Evolutionary conservation across 495 filamentous ascomycete species (phyloP).

Genomic region (Xylaria flabelliformis): DNA sequence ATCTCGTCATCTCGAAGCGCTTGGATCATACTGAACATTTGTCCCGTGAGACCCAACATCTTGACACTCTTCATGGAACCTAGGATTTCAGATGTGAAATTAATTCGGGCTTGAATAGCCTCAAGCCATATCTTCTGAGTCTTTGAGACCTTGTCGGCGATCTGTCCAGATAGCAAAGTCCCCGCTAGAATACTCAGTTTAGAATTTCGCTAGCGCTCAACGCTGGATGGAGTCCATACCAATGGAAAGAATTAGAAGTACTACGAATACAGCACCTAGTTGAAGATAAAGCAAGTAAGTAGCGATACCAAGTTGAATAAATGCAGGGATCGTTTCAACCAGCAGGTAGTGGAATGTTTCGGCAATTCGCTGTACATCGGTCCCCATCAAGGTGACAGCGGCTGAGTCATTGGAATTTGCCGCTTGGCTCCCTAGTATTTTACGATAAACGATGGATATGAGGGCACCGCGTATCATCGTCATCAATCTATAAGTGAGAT

Average conservation of each 20-base stretch:
- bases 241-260: constrained; percentile 24
- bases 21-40: constrained; percentile 50
- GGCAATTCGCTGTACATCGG: constrained; percentile 37
- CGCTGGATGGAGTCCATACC: not conserved
- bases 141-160: constrained; percentile 15
- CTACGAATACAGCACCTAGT: constrained; percentile 28
- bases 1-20: constrained; percentile 60
- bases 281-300: constrained; percentile 24
- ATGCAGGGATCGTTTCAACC: constrained; percentile 9
- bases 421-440: constrained; percentile 26
- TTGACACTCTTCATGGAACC: constrained; percentile 50
- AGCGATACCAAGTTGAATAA: constrained; percentile 20
- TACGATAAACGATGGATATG: constrained; percentile 36
- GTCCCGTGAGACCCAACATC: constrained; percentile 44
- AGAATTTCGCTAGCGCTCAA: not conserved
- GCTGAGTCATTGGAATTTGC: constrained; percentile 29
- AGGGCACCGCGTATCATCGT: constrained; percentile 37
- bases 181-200: constrained; percentile 16
- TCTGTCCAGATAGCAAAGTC: constrained; percentile 13
- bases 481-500: constrained; percentile 36
- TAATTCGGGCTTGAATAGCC: constrained; percentile 42
- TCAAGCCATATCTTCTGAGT: constrained; percentile 47
- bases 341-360: constrained; percentile 26
- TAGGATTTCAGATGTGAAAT: constrained; percentile 43
- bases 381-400: constrained; percentile 39